Percentiles rank a stretch among this genome's conserved stretches.
These are phyloP conservation scores for Ballota nigra DNA, from an alignment of 257 asterid species.

Conservation along the genomic window DNA sequence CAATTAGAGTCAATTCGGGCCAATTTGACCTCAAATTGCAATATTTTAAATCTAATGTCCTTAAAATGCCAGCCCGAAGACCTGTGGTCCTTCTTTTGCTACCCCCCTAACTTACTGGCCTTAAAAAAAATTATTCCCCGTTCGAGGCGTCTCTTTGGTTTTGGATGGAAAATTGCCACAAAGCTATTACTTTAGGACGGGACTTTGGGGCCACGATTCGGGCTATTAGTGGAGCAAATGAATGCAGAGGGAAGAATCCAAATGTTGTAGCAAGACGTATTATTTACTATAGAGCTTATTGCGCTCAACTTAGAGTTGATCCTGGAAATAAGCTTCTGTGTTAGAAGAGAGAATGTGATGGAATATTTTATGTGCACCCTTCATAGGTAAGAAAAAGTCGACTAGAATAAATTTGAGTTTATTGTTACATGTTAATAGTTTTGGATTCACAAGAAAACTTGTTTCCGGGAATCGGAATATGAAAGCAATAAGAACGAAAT, in stretches of 20 bases:
- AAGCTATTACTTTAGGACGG: conserved; percentile 30
- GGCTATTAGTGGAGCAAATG: conserved; percentile 25
- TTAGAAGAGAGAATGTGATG: neutral
- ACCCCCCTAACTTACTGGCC: too few relatives aligned
- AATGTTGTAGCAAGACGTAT: neutral
- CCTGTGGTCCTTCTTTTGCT: too few relatives aligned
- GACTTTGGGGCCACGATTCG: conserved; percentile 45
- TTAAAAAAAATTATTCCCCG: too few relatives aligned
- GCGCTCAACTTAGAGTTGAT: neutral
- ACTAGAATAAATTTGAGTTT: neutral
- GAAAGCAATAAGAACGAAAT: too few relatives aligned
- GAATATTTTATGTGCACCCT: neutral
- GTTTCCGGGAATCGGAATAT: too few relatives aligned
- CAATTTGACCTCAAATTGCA: too few relatives aligned
- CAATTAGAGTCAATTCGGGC: too few relatives aligned
- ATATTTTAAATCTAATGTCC: too few relatives aligned
- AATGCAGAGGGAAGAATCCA: neutral
- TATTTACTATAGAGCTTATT: neutral
- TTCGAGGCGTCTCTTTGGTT: conserved; percentile 41
- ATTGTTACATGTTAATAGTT: too few relatives aligned
- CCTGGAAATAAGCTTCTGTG: neutral
- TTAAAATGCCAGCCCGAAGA: too few relatives aligned
- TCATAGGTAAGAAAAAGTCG: neutral
- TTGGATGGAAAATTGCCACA: conserved; percentile 40
- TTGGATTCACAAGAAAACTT: too few relatives aligned